These are phyloP conservation scores for Talaromyces wortmannii DNA, from an alignment of 495 filamentous ascomycete genomes.

Conservation along the genomic window DNA sequence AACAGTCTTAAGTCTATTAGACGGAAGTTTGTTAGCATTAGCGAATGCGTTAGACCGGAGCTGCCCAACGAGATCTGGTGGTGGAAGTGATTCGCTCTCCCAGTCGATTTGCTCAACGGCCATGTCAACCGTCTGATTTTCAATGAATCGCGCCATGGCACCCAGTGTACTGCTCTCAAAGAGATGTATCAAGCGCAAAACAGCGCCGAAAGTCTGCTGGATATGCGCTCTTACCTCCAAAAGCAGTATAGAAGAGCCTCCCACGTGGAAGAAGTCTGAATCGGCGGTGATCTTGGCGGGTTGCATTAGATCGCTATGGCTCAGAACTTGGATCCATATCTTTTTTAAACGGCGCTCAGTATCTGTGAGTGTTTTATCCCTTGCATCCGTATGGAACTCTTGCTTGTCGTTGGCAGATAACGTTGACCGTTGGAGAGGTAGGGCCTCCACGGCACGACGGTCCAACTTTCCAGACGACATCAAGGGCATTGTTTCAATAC, in stretches of 20 bases:
- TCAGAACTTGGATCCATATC: background rate
- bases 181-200: slow-evolving; percentile 19
- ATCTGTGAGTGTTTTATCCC: no score
- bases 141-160: slow-evolving; percentile 16
- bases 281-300: background rate
- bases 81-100: no score
- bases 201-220: slow-evolving; percentile 11
- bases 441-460: slow-evolving; percentile 13
- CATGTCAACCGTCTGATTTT: no score
- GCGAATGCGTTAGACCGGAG: no score
- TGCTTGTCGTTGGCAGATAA: background rate
- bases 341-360: background rate
- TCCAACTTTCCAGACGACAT: slow-evolving; percentile 38
- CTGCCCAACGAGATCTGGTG: no score
- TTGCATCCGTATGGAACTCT: background rate
- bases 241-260: slow-evolving; percentile 26
- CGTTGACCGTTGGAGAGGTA: slow-evolving; percentile 12
- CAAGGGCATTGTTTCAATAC: slow-evolving; percentile 28
- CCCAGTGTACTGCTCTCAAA: slow-evolving; percentile 26
- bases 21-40: no score
- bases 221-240: slow-evolving; percentile 15
- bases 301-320: background rate
- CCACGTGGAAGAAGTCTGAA: slow-evolving; percentile 24
- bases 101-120: no score
- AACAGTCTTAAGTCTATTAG: no score